Base-by-base conservation (phyloP, 352 stramenopile species). In the Phytophthora meadii region DNA sequence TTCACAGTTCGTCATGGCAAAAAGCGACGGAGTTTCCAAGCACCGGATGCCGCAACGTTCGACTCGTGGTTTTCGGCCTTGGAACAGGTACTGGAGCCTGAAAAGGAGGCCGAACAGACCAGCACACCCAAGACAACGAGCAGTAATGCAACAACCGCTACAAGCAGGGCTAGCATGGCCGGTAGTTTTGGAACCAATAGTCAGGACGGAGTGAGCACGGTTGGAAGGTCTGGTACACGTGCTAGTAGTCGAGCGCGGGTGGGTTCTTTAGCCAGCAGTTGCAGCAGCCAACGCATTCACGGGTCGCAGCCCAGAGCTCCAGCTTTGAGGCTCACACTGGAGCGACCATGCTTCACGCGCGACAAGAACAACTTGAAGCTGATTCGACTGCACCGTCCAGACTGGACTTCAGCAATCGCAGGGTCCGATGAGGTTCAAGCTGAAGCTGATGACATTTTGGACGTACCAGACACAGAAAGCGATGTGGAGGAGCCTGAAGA, bases 1-100 rank as follows among this genome's bases (percentile, higher is more conserved):
- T 73, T 73, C 12, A 69, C 52, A 2, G 59, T 73, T 28, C 59
- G 49, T 1, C 65, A 73, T 22, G 65, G 65, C 19, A 73, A 61
- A 24, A 73, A 73, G 27, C 65, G 65, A 19, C 59, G 47, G 11
- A 56, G 30, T 45, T 73, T 73, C 30, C 65, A 69, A 39, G 59
- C 65, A n/a, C 58, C 52, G 7, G 65, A 73, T 37, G 46, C 40
- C 22, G 65, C 39, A 27, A 73, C 65, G 8, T 65, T 73, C 15
- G 28, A 61, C 6, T 30, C 46, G 39, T 73, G 65, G 65, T 12
- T 59, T 4, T 65, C 47, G 3, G 65, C 65, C 4, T 19, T 73
- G 25, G 53, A 73, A n/a, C 19, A 61, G 19, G 65, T 53, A 12
- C 36, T 73, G 11, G 59, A 63, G n/a, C 52, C 59, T 4, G 59